phyloP scores from a whole-genome alignment of 2,329 filamentous ascomycete species.

The Ceratocystis huliohia region DNA sequence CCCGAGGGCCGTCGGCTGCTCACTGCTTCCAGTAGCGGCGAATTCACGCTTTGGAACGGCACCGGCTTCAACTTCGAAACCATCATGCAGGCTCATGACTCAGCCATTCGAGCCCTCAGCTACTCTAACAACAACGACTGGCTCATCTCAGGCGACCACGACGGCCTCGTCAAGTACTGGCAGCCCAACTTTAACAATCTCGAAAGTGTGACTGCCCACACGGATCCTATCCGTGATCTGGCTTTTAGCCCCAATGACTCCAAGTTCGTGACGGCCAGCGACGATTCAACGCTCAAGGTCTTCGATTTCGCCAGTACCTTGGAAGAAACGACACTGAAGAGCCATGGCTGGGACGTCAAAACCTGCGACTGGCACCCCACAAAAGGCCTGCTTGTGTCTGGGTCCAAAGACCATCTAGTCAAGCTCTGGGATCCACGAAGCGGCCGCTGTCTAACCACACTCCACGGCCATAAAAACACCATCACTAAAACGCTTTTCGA shows the following conservation, averaged over 20 bases:
- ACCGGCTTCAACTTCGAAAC: conserved; percentile 99
- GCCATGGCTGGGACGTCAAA: conserved; percentile 98
- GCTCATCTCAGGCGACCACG: conserved; percentile 90
- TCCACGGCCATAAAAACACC: conserved; percentile 95
- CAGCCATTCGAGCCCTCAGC: conserved; percentile 64
- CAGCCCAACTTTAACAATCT: conserved; percentile 99
- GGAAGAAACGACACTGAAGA: conserved; percentile 71
- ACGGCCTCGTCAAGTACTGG: conserved; percentile 95
- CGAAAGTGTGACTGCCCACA: conserved; percentile 82
- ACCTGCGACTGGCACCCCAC: conserved; percentile 95
- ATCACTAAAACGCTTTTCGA: conserved; percentile 91
- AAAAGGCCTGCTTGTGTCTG: conserved; percentile 86
- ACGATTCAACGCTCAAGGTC: conserved; percentile 86
- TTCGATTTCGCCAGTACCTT: conserved; percentile 85
- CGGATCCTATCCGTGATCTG: conserved; percentile 78
- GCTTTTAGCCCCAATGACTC: conserved; percentile 88
- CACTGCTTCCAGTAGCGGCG: conserved; percentile 89
- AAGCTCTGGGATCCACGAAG: conserved; percentile 98
- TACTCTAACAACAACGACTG: conserved; percentile 97
- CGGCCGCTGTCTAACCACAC: conserved; percentile 76
- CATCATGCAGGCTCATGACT: conserved; percentile 95
- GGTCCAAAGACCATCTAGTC: conserved; percentile 93
- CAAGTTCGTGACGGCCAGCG: conserved; percentile 92
- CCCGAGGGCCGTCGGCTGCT: conserved; percentile 84
- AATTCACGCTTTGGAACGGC: conserved; percentile 98